These are phyloP conservation scores for Trichosanthes truncata DNA, from an alignment of 306 rosid species.

Conservation along the genomic window DNA sequence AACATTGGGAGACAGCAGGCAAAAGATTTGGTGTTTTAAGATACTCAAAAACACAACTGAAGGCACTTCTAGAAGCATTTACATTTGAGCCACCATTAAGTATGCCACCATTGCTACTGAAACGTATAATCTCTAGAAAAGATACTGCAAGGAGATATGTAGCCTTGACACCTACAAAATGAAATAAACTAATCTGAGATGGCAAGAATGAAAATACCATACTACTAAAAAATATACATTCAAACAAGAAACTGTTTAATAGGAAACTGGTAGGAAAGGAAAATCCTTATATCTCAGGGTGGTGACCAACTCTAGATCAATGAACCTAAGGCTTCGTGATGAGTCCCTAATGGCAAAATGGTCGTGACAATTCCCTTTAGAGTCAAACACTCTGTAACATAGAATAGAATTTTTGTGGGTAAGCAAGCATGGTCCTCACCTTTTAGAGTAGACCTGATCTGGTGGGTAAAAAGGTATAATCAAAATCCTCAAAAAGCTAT, in stretches of 20 bases:
- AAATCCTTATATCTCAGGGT: background rate
- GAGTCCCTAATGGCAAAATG: too few species aligned
- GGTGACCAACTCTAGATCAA: background rate
- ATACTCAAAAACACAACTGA: conserved; percentile 90
- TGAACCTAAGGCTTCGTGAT: too few species aligned
- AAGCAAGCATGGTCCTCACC: too few species aligned
- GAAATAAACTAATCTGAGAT: conserved; percentile 9
- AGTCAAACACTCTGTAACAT: too few species aligned
- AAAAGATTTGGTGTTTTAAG: conserved; percentile 89
- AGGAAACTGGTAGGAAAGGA: background rate
- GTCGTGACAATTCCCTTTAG: too few species aligned
- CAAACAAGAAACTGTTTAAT: background rate
- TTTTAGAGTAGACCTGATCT: too few species aligned
- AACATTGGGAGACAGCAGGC: conserved; percentile 94
- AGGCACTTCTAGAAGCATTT: conserved; percentile 77
- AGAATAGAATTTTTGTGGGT: too few species aligned
- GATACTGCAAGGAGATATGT: conserved; percentile 99
- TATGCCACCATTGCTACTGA: conserved; percentile 91
- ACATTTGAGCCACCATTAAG: conserved; percentile 65
- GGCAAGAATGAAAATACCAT: background rate
- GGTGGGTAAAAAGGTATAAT: too few species aligned
- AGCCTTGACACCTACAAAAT: conserved; percentile 84
- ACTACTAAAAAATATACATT: background rate
- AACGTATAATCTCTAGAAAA: conserved; percentile 89
- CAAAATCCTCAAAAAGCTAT: too few species aligned